Percentiles rank a stretch among this genome's conserved stretches.
Evolutionary conservation across 2,329 filamentous ascomycete species (phyloP).

Genomic region (Botrytis byssoidea): DNA sequence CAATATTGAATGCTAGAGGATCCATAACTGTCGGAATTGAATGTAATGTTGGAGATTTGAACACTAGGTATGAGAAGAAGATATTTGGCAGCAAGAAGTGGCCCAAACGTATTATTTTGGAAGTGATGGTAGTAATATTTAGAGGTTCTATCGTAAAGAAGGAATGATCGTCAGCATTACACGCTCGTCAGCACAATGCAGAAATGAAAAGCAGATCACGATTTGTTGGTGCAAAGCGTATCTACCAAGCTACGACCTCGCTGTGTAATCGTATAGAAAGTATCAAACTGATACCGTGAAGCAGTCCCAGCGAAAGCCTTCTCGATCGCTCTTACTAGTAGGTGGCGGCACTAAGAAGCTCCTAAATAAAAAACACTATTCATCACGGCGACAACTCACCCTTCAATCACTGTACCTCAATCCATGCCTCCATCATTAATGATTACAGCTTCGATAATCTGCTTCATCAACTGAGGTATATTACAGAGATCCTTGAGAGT

Average conservation of each 20-base stretch:
- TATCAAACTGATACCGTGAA: background rate
- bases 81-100: slow-evolving; percentile 55
- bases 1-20: slow-evolving; percentile 53
- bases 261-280: background rate
- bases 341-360: background rate
- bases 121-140: slow-evolving; percentile 54
- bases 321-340: background rate
- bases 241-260: background rate
- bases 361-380: background rate
- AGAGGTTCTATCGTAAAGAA: slow-evolving; percentile 45
- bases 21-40: slow-evolving; percentile 54
- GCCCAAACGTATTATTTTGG: slow-evolving; percentile 57
- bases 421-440: slow-evolving; percentile 11
- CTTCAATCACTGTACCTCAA: slow-evolving; percentile 2
- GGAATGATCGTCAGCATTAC: background rate
- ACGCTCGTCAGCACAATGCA: background rate
- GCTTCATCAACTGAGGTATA: slow-evolving; percentile 43
- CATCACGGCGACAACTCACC: background rate
- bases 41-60: slow-evolving; percentile 44
- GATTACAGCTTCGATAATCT: background rate
- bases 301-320: background rate
- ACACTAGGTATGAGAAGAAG: slow-evolving; percentile 41
- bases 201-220: too few species aligned
- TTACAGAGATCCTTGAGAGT: slow-evolving; percentile 50
- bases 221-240: too few species aligned